A percentile compares a stretch with the other conserved stretches of the same genome.
Evolutionary conservation across 2,329 filamentous ascomycete genomes (phyloP).

Genomic region (Ramularia endophylla): DNA sequence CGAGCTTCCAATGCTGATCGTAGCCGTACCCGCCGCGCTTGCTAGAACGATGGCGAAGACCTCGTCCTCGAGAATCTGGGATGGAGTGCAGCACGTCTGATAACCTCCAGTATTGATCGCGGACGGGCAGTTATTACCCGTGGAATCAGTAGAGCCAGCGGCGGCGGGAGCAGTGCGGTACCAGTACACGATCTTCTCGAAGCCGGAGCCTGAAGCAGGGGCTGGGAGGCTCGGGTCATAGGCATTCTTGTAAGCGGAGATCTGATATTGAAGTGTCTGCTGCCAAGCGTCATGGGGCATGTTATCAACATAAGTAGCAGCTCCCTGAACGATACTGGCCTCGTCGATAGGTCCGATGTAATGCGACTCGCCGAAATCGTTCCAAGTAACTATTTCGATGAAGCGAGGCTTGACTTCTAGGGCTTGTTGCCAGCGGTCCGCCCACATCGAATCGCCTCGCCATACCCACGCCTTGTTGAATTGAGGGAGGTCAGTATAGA

Average conservation of each 20-base stretch:
- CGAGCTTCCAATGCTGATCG: constrained; percentile 34
- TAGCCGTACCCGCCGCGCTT: constrained; percentile 28
- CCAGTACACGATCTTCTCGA: constrained; percentile 37
- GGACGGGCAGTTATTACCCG: constrained; percentile 18
- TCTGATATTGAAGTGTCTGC: constrained; percentile 45
- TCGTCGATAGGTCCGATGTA: constrained; percentile 39
- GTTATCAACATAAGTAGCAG: constrained; percentile 43
- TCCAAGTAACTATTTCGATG: constrained; percentile 54
- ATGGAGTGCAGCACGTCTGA: constrained; percentile 16
- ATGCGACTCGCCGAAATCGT: constrained; percentile 53
- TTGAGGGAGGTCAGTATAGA: constrained; percentile 51
- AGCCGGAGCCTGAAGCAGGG: constrained; percentile 20
- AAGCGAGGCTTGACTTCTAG: constrained; percentile 46
- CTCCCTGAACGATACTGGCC: constrained; percentile 31
- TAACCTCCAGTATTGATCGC: constrained; percentile 31
- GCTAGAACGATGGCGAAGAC: constrained; percentile 41
- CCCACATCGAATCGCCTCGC: constrained; percentile 57
- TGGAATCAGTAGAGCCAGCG: constrained; percentile 36
- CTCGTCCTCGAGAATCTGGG: constrained; percentile 37
- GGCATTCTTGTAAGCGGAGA: constrained; percentile 46
- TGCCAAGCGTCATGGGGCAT: constrained; percentile 49
- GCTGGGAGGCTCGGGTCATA: constrained; percentile 13
- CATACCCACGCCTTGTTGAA: constrained; percentile 60
- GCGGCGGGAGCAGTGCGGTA: constrained; percentile 37
- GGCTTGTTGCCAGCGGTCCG: constrained; percentile 52